These are phyloP conservation scores for Pisolithus marmoratus DNA, from an alignment of 768 basidiomycete species.

Conservation along the genomic window DNA sequence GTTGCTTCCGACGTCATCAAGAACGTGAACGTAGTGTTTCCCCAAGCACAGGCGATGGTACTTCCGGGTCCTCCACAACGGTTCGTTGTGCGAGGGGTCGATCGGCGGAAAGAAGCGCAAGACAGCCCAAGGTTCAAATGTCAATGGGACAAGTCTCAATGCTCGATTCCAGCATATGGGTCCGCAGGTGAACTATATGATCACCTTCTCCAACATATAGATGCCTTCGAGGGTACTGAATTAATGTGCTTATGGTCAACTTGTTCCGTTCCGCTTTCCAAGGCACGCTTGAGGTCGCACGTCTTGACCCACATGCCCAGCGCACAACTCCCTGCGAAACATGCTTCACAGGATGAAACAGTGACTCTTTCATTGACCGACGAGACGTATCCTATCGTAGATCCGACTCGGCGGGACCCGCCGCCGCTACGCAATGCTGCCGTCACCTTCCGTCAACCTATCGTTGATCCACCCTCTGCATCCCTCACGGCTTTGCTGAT, in stretches of 20 bases:
- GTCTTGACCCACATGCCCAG: slow-evolving; percentile 72
- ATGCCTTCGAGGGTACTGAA: slow-evolving; percentile 38
- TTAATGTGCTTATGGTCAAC: slow-evolving; percentile 66
- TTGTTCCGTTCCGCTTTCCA: slow-evolving; percentile 50
- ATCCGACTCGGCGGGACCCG: slow-evolving; percentile 61
- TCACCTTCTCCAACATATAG: slow-evolving; percentile 59
- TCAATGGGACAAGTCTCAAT: slow-evolving; percentile 66
- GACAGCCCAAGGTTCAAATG: slow-evolving; percentile 66
- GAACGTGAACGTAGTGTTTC: slow-evolving; percentile 80
- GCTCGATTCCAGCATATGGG: slow-evolving; percentile 39
- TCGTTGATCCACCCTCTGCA: slow-evolving; percentile 60
- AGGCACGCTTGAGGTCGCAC: slow-evolving; percentile 54
- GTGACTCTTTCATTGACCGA: slow-evolving; percentile 59
- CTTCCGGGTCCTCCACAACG: slow-evolving; percentile 62
- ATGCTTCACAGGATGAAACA: slow-evolving; percentile 67
- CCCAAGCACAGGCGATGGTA: slow-evolving; percentile 84
- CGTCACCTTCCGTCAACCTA: slow-evolving; percentile 54
- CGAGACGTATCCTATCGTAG: slow-evolving; percentile 49
- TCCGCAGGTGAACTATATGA: slow-evolving; percentile 66
- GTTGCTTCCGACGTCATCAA: slow-evolving; percentile 94
- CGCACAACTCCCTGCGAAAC: slow-evolving; percentile 47
- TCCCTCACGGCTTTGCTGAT: slow-evolving; percentile 79
- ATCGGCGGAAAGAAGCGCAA: slow-evolving; percentile 54
- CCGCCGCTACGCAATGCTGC: slow-evolving; percentile 66
- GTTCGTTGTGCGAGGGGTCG: slow-evolving; percentile 87